Percentiles rank a stretch among this genome's conserved stretches.
These are phyloP conservation scores for Schizophyllum commune DNA, from an alignment of 1,284 basidiomycete species.

Conservation along the genomic window DNA sequence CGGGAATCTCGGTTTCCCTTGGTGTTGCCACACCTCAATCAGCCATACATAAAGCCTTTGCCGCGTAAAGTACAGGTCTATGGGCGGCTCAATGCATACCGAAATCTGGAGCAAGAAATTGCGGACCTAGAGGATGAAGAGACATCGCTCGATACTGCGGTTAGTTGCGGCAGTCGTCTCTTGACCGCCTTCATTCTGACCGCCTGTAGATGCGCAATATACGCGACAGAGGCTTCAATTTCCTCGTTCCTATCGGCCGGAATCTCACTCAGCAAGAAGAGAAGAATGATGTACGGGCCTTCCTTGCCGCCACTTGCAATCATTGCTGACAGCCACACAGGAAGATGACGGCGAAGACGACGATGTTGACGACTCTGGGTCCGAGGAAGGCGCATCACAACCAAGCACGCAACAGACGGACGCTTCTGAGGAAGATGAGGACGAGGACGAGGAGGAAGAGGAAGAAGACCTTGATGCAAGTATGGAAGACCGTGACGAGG, in stretches of 20 bases:
- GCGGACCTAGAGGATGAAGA: constrained; percentile 84
- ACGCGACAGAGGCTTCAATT: constrained; percentile 57
- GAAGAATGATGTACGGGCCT: constrained; percentile 64
- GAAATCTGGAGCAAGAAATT: constrained; percentile 72
- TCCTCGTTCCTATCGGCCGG: constrained; percentile 66
- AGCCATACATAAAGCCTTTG: constrained; percentile 40
- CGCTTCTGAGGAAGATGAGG: constrained; percentile 14
- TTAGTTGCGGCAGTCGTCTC: constrained; percentile 29
- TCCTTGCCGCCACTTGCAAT: constrained; percentile 1
- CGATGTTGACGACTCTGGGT: constrained; percentile 19
- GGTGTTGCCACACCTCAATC: constrained; percentile 43
- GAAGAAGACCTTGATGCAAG: constrained; percentile 60
- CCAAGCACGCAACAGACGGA: neutral
- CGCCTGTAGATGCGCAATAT: constrained; percentile 44
- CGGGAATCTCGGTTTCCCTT: constrained; percentile 52
- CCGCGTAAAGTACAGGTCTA: constrained; percentile 39
- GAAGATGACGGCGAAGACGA: constrained; percentile 40
- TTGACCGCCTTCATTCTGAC: neutral
- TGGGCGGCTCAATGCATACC: constrained; percentile 48
- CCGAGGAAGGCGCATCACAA: constrained; percentile 14
- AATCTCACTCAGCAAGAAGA: constrained; percentile 70
- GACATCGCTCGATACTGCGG: constrained; percentile 66
- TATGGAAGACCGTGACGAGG: constrained; percentile 68
- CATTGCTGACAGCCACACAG: neutral
- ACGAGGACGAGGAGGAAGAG: constrained; percentile 29